Percentiles rank a stretch among this genome's conserved stretches.
Conservation (phyloP, 169 alveolate genomes). For the Plasmodium chabaudi region DNA sequence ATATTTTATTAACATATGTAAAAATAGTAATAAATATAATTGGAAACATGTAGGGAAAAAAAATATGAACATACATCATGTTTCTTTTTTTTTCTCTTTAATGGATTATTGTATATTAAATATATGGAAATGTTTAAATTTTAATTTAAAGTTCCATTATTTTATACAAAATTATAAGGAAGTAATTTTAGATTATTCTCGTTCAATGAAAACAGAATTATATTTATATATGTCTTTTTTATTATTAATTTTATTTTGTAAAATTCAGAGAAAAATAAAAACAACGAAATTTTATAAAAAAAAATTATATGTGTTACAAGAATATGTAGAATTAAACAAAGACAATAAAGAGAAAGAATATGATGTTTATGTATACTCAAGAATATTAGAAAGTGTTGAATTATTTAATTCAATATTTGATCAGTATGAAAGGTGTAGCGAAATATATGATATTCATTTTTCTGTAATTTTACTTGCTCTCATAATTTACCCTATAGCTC, state of each 20-base stretch:
- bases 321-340: conserved; percentile 30
- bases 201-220: conserved; percentile 46
- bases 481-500: conserved; percentile 43
- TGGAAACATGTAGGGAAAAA: too few relatives aligned
- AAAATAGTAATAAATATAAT: conserved; percentile 1
- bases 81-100: conserved; percentile 58
- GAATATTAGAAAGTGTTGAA: conserved; percentile 67
- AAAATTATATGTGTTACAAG: conserved; percentile 17
- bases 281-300: conserved; percentile 38
- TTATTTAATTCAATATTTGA: conserved; percentile 44
- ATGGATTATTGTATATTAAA: conserved; percentile 71
- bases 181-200: conserved; percentile 31
- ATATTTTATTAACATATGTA: conserved; percentile 53
- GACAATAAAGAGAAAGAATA: conserved; percentile 5
- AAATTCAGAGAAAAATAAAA: conserved; percentile 23
- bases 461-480: conserved; percentile 32
- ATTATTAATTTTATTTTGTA: conserved; percentile 40
- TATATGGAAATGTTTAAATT: conserved; percentile 51
- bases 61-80: conserved; percentile 8
- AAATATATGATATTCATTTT: conserved; percentile 42
- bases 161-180: conserved; percentile 44
- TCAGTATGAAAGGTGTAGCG: not conserved
- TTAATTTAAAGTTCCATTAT: conserved; percentile 19
- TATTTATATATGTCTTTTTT: conserved; percentile 67
- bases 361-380: conserved; percentile 38